Evolutionary conservation across 2,329 filamentous ascomycete species (phyloP).

Genomic region (Albophoma yamanashiensis): DNA sequence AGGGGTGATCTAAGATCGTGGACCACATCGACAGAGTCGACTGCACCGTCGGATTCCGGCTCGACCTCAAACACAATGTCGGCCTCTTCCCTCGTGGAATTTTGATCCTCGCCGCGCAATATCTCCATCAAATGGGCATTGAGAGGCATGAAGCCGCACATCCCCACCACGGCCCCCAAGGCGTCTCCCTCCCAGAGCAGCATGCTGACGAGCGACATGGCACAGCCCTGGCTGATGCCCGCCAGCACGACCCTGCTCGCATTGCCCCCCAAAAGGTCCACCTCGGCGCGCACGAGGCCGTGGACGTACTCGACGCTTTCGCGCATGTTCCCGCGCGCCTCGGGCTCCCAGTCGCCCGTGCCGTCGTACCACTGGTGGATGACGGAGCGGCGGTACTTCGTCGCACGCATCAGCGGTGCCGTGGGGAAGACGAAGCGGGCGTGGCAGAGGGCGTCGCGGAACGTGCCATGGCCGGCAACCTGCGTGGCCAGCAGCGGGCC

Average conservation of each 20-base stretch:
- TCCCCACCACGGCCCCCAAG: constrained; percentile 27
- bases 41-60: not conserved
- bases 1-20: constrained; percentile 4
- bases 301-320: constrained; percentile 31
- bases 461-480: constrained; percentile 8
- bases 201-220: constrained; percentile 29
- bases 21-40: not conserved
- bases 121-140: constrained; percentile 15
- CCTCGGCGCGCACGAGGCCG: constrained; percentile 23
- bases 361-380: constrained; percentile 26
- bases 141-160: constrained; percentile 37
- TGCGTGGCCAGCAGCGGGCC: constrained; percentile 22
- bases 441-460: constrained; percentile 25
- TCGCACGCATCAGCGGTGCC: constrained; percentile 24
- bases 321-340: constrained; percentile 21
- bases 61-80: constrained; percentile 10
- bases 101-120: constrained; percentile 2
- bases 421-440: constrained; percentile 41
- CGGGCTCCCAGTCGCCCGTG: constrained; percentile 22
- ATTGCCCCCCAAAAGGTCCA: constrained; percentile 20
- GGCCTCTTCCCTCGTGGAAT: constrained; percentile 2
- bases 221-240: constrained; percentile 45
- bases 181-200: constrained; percentile 30
- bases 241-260: constrained; percentile 30
- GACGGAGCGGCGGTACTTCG: constrained; percentile 18